Base-by-base conservation (phyloP, 148 eudicot species). In the Persicaria tinctoria region DNA sequence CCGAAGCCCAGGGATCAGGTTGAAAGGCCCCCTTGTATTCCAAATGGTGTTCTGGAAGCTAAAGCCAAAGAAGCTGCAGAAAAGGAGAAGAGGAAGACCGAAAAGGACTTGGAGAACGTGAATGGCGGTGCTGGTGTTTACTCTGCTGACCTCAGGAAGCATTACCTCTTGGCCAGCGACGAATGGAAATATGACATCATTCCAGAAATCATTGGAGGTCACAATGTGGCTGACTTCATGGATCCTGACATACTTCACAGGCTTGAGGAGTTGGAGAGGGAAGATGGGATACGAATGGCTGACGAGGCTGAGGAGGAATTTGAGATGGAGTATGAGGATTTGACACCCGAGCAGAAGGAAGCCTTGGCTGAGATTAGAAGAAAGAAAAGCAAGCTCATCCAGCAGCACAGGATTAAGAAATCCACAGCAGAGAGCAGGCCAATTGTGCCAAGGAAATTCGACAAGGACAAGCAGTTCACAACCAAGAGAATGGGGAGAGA, bases 61-160 rank as follows among this genome's bases (percentile, higher is more conserved):
- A 87, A 66, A 78, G 97, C 97, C 16, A 89, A 85, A 79, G 84
- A 81, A 71, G 85, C 82, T 51, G 53, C 53, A 50, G 82, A 81
- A 64, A 81, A 78, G 41, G 85, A 84, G 80, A 83, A 84, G 79
- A 85, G 83, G 76, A 91, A 85, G 81, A 89, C 91, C 5, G 98
- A 93, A 83, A 89, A 75, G 74, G 97, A 93, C 62, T 69, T 86
- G 78, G 98, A 93, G 80, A 79, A 93, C 14, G 94, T 89, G 84
- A 89, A 91, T 79, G 98, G 98, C 69, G 98, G 98, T 51, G 98
- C 98, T 10, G 98, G 98, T 83, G 98, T 93, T 7, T 93, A 93
- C 76, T 93, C 98, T 55, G 97, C 98, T 55, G 89, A 87, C 83
- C 82, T 93, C 85, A 90, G 78, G 82, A 93, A 93, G 81, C 88